Percentiles rank a stretch among this genome's conserved stretches.
These are phyloP conservation scores for Candida anutae DNA, from an alignment of 1,139 yeast genomes.

Conservation along the genomic window DNA sequence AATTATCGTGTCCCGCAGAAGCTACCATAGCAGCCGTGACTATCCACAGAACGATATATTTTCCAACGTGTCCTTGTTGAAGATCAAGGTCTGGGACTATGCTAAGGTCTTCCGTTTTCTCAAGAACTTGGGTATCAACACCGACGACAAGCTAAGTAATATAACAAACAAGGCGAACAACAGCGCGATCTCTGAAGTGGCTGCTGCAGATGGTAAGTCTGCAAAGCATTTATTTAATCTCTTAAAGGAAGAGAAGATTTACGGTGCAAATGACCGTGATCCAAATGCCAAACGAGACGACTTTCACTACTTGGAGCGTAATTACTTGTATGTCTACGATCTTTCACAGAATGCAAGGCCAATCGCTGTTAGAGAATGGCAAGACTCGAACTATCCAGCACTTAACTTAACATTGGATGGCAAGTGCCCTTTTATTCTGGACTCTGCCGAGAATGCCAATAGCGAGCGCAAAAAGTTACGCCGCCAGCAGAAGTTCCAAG, in stretches of 20 bases:
- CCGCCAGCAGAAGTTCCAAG: constrained; percentile 33
- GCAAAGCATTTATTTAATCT: constrained; percentile 48
- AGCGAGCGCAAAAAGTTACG: constrained; percentile 29
- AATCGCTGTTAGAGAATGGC: constrained; percentile 77
- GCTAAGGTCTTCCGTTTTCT: constrained; percentile 81
- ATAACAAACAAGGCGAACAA: constrained; percentile 9
- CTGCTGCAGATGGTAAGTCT: constrained; percentile 11
- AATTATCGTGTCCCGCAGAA: constrained; percentile 66
- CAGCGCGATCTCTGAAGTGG: constrained; percentile 7
- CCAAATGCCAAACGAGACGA: constrained; percentile 82
- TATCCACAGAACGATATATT: constrained; percentile 56
- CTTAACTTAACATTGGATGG: constrained; percentile 50
- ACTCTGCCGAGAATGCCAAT: constrained; percentile 28
- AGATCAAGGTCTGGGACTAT: constrained; percentile 79
- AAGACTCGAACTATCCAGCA: constrained; percentile 35
- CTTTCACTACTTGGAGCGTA: constrained; percentile 63
- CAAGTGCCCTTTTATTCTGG: constrained; percentile 63
- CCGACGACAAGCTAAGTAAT: constrained; percentile 6
- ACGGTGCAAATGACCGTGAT: constrained; percentile 86
- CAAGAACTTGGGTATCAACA: constrained; percentile 52
- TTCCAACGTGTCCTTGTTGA: constrained; percentile 50
- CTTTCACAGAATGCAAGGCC: constrained; percentile 75
- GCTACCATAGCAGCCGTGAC: constrained; percentile 9
- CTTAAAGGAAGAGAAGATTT: constrained; percentile 74
- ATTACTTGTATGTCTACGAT: constrained; percentile 74